phyloP scores from a whole-genome alignment of 495 filamentous ascomycete species.

The Bacidia gigantensis region DNA sequence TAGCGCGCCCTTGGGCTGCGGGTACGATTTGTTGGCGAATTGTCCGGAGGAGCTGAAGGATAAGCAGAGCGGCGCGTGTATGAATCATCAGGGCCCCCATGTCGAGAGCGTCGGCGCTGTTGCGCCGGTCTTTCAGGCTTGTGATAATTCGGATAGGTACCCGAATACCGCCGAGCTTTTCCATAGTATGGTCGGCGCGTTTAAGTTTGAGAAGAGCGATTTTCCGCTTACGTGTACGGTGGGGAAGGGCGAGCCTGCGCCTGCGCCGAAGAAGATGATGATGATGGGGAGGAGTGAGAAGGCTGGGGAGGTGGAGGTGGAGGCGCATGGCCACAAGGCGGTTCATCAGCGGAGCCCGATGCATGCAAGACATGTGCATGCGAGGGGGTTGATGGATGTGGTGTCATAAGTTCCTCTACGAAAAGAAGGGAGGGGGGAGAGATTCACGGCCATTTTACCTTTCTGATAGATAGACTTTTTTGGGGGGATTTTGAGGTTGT shows the following conservation, averaged over 20 bases:
- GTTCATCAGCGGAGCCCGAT: background rate
- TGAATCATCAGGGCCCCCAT: background rate
- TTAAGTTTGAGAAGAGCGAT: background rate
- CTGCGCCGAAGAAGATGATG: background rate
- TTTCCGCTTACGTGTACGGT: constrained; percentile 1
- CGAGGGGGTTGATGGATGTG: constrained; percentile 1
- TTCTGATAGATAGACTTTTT: background rate
- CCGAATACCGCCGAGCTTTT: constrained; percentile 2
- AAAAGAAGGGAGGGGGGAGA: too few relatives aligned
- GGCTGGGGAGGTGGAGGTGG: background rate
- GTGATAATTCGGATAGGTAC: background rate
- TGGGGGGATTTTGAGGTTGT: background rate
- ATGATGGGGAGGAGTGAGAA: background rate
- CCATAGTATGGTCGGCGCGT: background rate
- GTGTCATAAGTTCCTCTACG: background rate
- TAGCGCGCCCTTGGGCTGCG: constrained; percentile 1
- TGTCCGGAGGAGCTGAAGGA: background rate
- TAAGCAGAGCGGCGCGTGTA: background rate
- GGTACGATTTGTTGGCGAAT: background rate
- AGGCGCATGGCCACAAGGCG: background rate
- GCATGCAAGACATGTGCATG: background rate
- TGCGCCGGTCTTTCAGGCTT: background rate
- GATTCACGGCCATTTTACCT: background rate
- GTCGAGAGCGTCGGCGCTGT: background rate
- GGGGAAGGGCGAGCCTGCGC: background rate